Conservation (phyloP, 2,329 filamentous ascomycete genomes). For the Stenocarpella maydis region DNA sequence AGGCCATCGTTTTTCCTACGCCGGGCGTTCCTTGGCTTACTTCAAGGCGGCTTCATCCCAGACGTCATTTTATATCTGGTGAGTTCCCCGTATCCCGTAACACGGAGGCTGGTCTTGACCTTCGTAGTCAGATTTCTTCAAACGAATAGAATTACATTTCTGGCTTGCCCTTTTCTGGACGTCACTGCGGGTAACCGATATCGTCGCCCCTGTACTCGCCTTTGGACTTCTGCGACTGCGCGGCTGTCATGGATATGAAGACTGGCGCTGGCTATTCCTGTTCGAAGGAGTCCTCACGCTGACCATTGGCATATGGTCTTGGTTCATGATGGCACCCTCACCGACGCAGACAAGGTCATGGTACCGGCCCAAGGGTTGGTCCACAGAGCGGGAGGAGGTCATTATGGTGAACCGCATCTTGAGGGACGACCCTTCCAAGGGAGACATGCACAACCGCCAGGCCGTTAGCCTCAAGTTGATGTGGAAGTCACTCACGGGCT, state of each 20-base stretch:
- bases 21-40: constrained; percentile 44
- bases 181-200: constrained; percentile 42
- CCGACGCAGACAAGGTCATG: constrained; percentile 53
- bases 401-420: constrained; percentile 66
- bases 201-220: constrained; percentile 46
- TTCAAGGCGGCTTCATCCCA: constrained; percentile 48
- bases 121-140: constrained; percentile 45
- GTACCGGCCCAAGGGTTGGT: constrained; percentile 60
- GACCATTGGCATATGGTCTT: constrained; percentile 52
- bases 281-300: constrained; percentile 61
- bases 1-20: constrained; percentile 43
- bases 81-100: neutral
- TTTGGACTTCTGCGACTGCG: constrained; percentile 47
- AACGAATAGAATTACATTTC: constrained; percentile 44
- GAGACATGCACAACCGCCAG: constrained; percentile 66
- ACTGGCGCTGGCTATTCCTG: constrained; percentile 58
- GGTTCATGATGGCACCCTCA: constrained; percentile 56
- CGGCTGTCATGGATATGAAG: constrained; percentile 43
- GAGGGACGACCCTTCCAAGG: constrained; percentile 65
- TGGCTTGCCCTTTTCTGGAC: constrained; percentile 48
- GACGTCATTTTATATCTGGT: constrained; percentile 45
- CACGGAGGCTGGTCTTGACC: neutral
- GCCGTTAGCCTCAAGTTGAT: constrained; percentile 56
- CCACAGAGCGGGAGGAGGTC: constrained; percentile 57
- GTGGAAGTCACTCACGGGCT: constrained; percentile 60